These are phyloP conservation scores for Agarophyton chilense DNA, from an alignment of 23 red algal species.

Conservation along the genomic window DNA sequence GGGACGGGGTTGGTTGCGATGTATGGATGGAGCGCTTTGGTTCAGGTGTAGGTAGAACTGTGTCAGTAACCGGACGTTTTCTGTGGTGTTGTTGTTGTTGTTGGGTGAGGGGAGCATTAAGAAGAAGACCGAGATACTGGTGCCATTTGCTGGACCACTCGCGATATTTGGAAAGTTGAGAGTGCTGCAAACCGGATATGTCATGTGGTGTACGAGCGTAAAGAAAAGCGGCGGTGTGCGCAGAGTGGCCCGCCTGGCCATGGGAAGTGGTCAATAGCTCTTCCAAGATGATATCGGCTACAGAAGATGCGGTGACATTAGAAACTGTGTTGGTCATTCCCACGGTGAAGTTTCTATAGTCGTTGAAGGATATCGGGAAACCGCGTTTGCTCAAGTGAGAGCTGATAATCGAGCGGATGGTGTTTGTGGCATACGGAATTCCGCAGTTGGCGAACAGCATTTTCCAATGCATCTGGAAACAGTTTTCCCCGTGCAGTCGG, in stretches of 20 bases:
- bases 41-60: too few species aligned
- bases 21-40: too few species aligned
- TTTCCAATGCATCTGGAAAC: background rate
- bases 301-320: background rate
- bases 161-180: background rate
- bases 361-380: background rate
- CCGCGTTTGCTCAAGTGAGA: background rate
- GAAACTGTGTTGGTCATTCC: background rate
- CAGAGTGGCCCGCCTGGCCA: background rate
- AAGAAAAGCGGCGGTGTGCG: background rate
- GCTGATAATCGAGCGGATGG: background rate
- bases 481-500: background rate
- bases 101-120: too few species aligned
- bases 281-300: background rate
- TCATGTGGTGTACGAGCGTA: background rate
- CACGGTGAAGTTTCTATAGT: background rate
- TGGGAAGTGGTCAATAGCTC: background rate
- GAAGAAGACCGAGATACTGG: too few species aligned
- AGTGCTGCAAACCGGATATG: background rate
- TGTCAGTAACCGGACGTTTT: too few species aligned
- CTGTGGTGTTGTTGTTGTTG: background rate
- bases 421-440: background rate
- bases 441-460: background rate
- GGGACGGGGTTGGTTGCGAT: too few species aligned
- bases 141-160: background rate